These are phyloP conservation scores for Xylaria sp. DNA, from an alignment of 2,329 filamentous ascomycete genomes.

Conservation along the genomic window DNA sequence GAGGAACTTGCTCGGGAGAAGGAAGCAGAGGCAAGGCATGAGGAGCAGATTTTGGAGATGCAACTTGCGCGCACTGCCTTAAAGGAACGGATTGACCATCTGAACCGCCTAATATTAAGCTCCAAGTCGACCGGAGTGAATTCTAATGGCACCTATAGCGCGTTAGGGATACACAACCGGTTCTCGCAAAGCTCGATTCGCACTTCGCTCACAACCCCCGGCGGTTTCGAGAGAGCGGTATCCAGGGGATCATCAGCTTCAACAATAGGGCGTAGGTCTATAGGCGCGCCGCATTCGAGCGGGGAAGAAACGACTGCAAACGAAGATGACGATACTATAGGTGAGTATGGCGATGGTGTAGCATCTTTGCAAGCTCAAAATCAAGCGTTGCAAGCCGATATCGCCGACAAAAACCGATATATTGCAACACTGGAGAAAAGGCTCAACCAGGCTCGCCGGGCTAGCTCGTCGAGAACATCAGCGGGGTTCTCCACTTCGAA, in stretches of 20 bases:
- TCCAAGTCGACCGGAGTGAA: conserved; percentile 98
- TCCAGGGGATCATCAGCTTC: conserved; percentile 74
- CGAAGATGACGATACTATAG: conserved; percentile 76
- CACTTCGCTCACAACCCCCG: conserved; percentile 76
- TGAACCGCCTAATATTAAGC: conserved; percentile 93
- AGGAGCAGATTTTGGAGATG: conserved; percentile 99
- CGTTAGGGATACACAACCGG: conserved; percentile 71
- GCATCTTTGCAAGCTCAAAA: conserved; percentile 88
- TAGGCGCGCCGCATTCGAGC: conserved; percentile 57
- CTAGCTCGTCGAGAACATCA: conserved; percentile 88
- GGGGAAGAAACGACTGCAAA: conserved; percentile 53
- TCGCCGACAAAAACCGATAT: conserved; percentile 96
- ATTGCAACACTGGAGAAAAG: conserved; percentile 94
- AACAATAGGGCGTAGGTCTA: conserved; percentile 66
- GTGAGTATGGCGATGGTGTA: conserved; percentile 86
- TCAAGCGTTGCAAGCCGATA: conserved; percentile 89
- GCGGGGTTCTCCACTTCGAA: conserved; percentile 72
- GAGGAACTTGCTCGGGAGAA: conserved; percentile 79
- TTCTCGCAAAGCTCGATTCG: conserved; percentile 72
- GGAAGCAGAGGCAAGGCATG: conserved; percentile 86
- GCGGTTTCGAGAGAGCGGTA: conserved; percentile 68
- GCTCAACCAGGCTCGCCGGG: conserved; percentile 86
- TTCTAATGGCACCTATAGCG: conserved; percentile 74
- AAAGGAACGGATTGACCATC: conserved; percentile 96
- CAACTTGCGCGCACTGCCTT: conserved; percentile 93